Base-by-base conservation (phyloP, 805 yeast genomes). In the Wickerhamiella sorbophila region DNA sequence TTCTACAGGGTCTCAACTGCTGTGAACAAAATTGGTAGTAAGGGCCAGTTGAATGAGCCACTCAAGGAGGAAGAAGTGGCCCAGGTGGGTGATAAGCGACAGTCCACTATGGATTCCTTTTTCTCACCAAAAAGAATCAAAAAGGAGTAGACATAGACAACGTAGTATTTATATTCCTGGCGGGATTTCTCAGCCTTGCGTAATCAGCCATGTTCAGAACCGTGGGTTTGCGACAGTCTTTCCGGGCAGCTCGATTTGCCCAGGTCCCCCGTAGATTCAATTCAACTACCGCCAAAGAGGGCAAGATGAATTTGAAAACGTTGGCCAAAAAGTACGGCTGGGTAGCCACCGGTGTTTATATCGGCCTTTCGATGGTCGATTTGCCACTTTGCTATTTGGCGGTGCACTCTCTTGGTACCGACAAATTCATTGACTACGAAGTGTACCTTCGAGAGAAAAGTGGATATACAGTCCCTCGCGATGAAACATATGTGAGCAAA, bases 321-420 rank as follows among this genome's bases (percentile, higher is more conserved):
- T 66, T 91, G 48, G 70, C 82, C 54, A 78, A 81, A 55, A 79
- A 82, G 55, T 91, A 91, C 59, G 98, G 98, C 0, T 85, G 80
- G 65, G 74, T 93, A 15, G 96, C 95, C 0, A 63, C 88, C 12
- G 94, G 85, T 12, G 84, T 88, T 0, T 91, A 91, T 55, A 52
- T 85, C 17, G 79, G 72, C 1, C 57, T 91, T n/a, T 70, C 83
- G 1, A 65, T 69, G 18, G 60, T 91, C 21, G 97, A 91, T 56
- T 67, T 83, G 48, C 96, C 97, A 1, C 47, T 86, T 3, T 83
- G 93, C 58, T 91, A 78, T 58, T 47, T 81, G 6, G 53, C 82
- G 22, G 97, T 91, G 10, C 96, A 87, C 57, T 74, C 85, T 0
- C 64, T 80, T 48, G 98, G 98, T 15, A 85, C 79, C 50, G 96